Evolutionary conservation across 148 eudicot species (phyloP).

Genomic region (Arctostaphylos glauca): DNA sequence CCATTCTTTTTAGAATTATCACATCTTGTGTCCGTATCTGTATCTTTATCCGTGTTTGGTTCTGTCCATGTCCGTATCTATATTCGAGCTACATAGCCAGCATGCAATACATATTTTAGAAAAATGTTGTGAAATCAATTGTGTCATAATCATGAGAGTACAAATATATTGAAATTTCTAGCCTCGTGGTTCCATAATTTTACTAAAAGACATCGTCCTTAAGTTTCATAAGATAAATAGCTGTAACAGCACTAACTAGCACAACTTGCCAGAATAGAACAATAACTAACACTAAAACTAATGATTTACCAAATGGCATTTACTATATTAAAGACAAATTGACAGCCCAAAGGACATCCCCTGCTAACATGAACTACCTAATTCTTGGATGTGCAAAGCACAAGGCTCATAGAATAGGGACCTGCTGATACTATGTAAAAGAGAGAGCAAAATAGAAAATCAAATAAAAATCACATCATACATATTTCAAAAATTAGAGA

Average conservation of each 20-base stretch:
- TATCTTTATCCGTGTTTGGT: too few relatives aligned
- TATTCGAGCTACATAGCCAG: background rate
- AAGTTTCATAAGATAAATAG: background rate
- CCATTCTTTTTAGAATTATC: too few relatives aligned
- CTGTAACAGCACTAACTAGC: background rate
- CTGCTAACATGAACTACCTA: background rate
- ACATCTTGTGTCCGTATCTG: too few relatives aligned
- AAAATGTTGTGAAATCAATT: background rate
- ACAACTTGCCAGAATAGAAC: background rate
- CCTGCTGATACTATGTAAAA: too few relatives aligned
- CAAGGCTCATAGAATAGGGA: background rate
- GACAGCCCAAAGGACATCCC: background rate
- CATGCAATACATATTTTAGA: background rate
- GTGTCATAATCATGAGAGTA: background rate
- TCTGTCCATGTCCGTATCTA: too few relatives aligned
- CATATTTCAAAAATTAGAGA: background rate
- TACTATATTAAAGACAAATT: background rate
- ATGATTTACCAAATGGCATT: background rate
- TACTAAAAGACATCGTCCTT: background rate
- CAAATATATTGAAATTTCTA: background rate
- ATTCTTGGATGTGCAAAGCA: background rate
- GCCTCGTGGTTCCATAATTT: background rate
- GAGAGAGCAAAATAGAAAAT: conserved; percentile 3
- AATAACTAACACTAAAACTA: background rate
- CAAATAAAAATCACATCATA: background rate